A percentile compares a stretch with the other conserved stretches of the same genome.
Evolutionary conservation across 345 rosid genomes (phyloP).

Genomic region (Ailanthus altissimus): DNA sequence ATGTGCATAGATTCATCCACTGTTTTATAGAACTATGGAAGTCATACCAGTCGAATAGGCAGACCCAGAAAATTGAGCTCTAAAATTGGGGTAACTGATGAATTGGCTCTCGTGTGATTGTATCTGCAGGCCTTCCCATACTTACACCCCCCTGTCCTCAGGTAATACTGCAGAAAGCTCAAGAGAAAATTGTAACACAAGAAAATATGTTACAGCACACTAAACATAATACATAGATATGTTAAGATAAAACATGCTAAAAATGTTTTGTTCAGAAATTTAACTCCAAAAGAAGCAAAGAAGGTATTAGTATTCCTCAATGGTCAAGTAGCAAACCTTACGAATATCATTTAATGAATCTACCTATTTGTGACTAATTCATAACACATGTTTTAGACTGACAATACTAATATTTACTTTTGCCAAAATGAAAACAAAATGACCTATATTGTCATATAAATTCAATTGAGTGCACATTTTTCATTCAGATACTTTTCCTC

Average conservation of each 20-base stretch:
- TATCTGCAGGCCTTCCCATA: constrained; percentile 82
- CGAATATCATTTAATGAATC: too few species aligned
- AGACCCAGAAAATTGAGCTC: constrained; percentile 89
- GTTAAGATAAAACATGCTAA: background rate
- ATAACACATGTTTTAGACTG: too few species aligned
- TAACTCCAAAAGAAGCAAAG: constrained; percentile 1
- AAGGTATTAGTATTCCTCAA: background rate
- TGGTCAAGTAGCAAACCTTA: too few species aligned
- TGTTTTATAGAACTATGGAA: background rate
- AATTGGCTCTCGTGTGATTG: constrained; percentile 60
- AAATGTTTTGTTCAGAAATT: background rate
- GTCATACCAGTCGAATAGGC: constrained; percentile 71
- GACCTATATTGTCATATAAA: background rate
- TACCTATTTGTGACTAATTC: too few species aligned
- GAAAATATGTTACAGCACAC: constrained; percentile 20
- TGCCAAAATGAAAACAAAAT: background rate
- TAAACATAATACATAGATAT: background rate
- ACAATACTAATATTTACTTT: too few species aligned
- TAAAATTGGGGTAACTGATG: constrained; percentile 30
- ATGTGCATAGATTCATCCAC: background rate
- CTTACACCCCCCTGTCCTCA: constrained; percentile 93
- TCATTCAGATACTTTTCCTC: background rate
- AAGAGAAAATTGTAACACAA: constrained; percentile 24
- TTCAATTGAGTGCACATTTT: background rate
- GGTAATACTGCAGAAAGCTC: constrained; percentile 67